These are phyloP conservation scores for Puccinia triticina DNA, from an alignment of 1,284 basidiomycete species.

Conservation along the genomic window DNA sequence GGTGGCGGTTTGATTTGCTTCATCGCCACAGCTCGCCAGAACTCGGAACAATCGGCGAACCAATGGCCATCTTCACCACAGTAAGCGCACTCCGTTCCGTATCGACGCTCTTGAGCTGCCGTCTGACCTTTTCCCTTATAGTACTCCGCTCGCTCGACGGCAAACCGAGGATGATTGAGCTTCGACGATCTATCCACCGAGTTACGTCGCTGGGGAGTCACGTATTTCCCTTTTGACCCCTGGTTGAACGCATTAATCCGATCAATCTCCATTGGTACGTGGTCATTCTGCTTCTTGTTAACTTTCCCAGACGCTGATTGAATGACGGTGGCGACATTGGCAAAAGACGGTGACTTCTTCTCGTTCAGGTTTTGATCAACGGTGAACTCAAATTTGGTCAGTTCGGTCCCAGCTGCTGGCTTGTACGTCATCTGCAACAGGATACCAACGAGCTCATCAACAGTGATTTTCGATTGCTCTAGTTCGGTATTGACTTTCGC, in stretches of 20 bases:
- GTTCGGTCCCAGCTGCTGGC: background rate
- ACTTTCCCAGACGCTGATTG: background rate
- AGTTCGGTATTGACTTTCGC: too few species aligned
- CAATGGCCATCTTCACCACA: too few species aligned
- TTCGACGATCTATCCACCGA: too few species aligned
- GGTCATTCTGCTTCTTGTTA: background rate
- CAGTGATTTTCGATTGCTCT: background rate
- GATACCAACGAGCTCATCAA: background rate
- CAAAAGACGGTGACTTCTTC: background rate
- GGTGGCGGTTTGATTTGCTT: too few species aligned
- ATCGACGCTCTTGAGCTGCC: background rate
- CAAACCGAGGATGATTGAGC: slow-evolving; percentile 59
- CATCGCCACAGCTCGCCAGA: too few species aligned
- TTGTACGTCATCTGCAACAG: background rate
- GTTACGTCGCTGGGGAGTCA: background rate
- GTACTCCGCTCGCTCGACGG: background rate
- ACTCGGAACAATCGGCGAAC: too few species aligned
- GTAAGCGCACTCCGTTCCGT: too few species aligned
- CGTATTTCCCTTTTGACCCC: too few species aligned
- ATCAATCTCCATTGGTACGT: background rate
- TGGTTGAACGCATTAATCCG: background rate
- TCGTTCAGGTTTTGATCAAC: background rate
- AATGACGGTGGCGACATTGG: background rate
- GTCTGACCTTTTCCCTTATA: slow-evolving; percentile 1
- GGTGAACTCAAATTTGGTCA: too few species aligned